phyloP scores from a whole-genome alignment of 345 rosid genomes.

The Syzygium grande region DNA sequence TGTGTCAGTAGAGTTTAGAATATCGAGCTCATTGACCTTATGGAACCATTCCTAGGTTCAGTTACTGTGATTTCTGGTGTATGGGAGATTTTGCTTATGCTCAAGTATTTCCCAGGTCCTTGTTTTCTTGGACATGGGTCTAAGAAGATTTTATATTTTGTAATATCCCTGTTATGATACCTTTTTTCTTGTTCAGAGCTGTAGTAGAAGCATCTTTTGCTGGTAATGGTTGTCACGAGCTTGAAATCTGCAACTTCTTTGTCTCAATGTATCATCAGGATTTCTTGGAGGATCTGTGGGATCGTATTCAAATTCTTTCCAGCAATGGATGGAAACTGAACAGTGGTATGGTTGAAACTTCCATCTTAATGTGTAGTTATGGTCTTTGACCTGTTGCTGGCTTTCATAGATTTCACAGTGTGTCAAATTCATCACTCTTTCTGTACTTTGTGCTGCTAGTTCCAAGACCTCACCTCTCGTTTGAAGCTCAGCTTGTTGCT shows the following conservation, averaged over 20 bases:
- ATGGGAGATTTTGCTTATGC: not conserved
- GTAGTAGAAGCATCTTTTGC: not conserved
- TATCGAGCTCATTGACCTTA: not conserved
- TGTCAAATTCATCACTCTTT: not conserved
- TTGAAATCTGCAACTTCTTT: not conserved
- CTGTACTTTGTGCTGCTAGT: slow-evolving; percentile 33
- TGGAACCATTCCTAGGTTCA: not conserved
- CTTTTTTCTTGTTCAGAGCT: slow-evolving; percentile 1
- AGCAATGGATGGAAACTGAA: slow-evolving; percentile 88
- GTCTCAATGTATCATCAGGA: slow-evolving; percentile 36
- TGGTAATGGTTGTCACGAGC: not conserved
- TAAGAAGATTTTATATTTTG: not conserved
- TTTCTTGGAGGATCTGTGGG: slow-evolving; percentile 92
- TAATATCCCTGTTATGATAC: not conserved
- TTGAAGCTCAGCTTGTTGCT: slow-evolving; percentile 97
- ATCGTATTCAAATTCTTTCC: slow-evolving; percentile 59
- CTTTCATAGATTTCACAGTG: not conserved
- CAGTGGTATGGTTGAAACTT: slow-evolving; percentile 47
- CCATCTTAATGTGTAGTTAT: not conserved
- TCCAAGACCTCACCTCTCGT: slow-evolving; percentile 92
- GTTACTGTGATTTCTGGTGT: not conserved
- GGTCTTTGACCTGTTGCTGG: not conserved
- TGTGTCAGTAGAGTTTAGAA: not conserved
- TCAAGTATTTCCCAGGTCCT: not conserved
- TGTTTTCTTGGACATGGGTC: not conserved